Conservation (phyloP, 345 rosid genomes). For the Acer yangbiense region DNA sequence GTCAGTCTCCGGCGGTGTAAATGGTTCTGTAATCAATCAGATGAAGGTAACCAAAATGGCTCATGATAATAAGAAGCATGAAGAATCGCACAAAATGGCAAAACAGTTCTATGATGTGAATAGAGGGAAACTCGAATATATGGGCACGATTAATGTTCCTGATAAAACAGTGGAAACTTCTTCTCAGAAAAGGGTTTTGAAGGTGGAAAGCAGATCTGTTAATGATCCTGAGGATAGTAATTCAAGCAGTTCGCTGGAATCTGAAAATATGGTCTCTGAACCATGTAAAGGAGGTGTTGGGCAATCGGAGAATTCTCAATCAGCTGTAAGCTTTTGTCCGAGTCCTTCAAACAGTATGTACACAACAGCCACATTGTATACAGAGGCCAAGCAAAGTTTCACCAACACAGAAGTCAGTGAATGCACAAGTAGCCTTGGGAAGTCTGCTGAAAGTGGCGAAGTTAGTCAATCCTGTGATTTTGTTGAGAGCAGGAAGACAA, state of each 20-base stretch:
- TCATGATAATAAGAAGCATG: slow-evolving; percentile 20
- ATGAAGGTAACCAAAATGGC: slow-evolving; percentile 31
- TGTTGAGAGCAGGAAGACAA: slow-evolving; percentile 64
- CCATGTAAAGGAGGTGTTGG: slow-evolving; percentile 32
- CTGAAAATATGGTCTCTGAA: slow-evolving; percentile 40
- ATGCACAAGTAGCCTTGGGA: slow-evolving; percentile 51
- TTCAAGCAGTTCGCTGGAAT: slow-evolving; percentile 42
- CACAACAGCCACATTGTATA: slow-evolving; percentile 50
- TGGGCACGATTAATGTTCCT: slow-evolving; percentile 20
- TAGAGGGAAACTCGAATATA: slow-evolving; percentile 33
- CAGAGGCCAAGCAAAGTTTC: slow-evolving; percentile 80
- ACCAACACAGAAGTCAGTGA: slow-evolving; percentile 73
- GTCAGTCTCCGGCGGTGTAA: slow-evolving; percentile 26
- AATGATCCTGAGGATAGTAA: slow-evolving; percentile 40
- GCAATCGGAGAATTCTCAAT: slow-evolving; percentile 36
- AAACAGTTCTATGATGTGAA: slow-evolving; percentile 29
- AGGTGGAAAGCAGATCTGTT: slow-evolving; percentile 37
- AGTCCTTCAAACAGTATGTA: slow-evolving; percentile 68
- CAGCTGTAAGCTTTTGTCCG: slow-evolving; percentile 47
- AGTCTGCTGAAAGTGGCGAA: slow-evolving; percentile 41
- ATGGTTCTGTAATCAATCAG: slow-evolving; percentile 30
- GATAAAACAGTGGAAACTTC: slow-evolving; percentile 22
- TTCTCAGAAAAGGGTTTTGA: slow-evolving; percentile 25
- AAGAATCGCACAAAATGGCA: slow-evolving; percentile 37
- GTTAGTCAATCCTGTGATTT: slow-evolving; percentile 42